Evolutionary conservation across 768 basidiomycete species (phyloP).

Genomic region (Tricholoma hemisulphureum): DNA sequence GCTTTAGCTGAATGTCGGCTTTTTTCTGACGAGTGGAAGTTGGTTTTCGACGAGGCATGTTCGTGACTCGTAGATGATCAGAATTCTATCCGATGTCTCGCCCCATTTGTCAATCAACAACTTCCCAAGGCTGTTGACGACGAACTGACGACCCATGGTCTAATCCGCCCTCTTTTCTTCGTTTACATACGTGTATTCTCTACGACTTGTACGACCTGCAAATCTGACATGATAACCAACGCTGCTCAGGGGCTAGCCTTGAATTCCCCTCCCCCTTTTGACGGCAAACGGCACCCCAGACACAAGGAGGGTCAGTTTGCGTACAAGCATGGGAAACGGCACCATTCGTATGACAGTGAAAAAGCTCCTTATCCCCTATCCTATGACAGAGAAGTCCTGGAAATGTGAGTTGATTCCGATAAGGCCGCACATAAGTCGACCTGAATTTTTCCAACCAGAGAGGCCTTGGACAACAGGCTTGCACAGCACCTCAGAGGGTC

Average conservation of each 20-base stretch:
- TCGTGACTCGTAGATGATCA: too few species aligned
- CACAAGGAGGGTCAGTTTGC: conserved; percentile 59
- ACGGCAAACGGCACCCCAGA: conserved; percentile 37
- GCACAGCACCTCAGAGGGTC: conserved; percentile 48
- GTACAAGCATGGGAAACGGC: conserved; percentile 57
- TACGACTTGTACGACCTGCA: not conserved
- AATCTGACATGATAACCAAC: not conserved
- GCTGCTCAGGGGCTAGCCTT: conserved; percentile 1
- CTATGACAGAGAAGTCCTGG: conserved; percentile 65
- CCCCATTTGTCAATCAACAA: not conserved
- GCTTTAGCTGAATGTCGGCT: conserved; percentile 70
- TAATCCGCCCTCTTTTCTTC: conserved; percentile 5
- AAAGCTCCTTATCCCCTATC: conserved; percentile 80
- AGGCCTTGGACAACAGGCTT: conserved; percentile 54
- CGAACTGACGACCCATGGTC: conserved; percentile 1
- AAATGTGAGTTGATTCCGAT: conserved; percentile 44
- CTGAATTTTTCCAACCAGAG: conserved; percentile 31
- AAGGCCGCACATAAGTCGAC: not conserved
- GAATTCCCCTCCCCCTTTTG: conserved; percentile 25
- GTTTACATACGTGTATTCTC: not conserved
- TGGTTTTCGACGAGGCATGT: conserved; percentile 50
- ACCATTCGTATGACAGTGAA: conserved; percentile 67
- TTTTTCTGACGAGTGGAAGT: conserved; percentile 68
- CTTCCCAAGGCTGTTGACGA: not conserved
- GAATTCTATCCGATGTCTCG: not conserved